phyloP scores from a whole-genome alignment of 805 yeast species.

The Danielia oregonensis region DNA sequence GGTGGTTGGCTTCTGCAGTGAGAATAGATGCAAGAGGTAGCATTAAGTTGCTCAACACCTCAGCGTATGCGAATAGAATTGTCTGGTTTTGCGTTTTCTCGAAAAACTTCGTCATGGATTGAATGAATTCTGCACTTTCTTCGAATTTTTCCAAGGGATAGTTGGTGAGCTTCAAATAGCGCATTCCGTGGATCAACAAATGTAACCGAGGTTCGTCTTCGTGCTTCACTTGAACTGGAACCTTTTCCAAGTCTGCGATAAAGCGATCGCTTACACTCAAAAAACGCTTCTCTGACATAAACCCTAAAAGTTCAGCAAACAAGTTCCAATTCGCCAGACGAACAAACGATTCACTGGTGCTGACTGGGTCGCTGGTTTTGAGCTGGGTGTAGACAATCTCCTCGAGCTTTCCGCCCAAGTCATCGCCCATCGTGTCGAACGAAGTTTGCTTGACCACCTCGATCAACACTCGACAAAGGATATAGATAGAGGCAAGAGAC shows the following conservation, averaged over 20 bases:
- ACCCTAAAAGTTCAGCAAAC: constrained; percentile 83
- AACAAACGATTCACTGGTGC: constrained; percentile 56
- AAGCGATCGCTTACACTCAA: constrained; percentile 89
- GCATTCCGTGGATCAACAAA: constrained; percentile 86
- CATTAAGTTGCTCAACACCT: constrained; percentile 70
- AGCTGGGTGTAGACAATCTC: constrained; percentile 91
- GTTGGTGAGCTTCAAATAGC: constrained; percentile 71
- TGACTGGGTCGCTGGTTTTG: constrained; percentile 81
- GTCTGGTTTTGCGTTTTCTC: constrained; percentile 58
- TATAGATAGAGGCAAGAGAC: constrained; percentile 80
- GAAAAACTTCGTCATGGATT: constrained; percentile 83
- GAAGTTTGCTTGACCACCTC: constrained; percentile 91
- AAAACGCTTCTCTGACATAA: constrained; percentile 82
- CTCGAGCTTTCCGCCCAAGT: constrained; percentile 77
- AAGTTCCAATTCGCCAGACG: constrained; percentile 92
- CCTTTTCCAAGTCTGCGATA: constrained; percentile 85
- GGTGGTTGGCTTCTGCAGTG: constrained; percentile 95
- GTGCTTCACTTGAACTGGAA: constrained; percentile 43
- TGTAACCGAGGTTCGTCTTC: constrained; percentile 56
- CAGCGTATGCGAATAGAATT: constrained; percentile 75
- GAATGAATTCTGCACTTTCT: constrained; percentile 87
- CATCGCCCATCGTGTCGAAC: constrained; percentile 67
- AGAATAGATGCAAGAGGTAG: constrained; percentile 79
- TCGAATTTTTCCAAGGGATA: constrained; percentile 89
- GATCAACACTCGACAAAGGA: constrained; percentile 84